Conservation (phyloP, 257 asterid genomes). For the Solanum chmielewskii region DNA sequence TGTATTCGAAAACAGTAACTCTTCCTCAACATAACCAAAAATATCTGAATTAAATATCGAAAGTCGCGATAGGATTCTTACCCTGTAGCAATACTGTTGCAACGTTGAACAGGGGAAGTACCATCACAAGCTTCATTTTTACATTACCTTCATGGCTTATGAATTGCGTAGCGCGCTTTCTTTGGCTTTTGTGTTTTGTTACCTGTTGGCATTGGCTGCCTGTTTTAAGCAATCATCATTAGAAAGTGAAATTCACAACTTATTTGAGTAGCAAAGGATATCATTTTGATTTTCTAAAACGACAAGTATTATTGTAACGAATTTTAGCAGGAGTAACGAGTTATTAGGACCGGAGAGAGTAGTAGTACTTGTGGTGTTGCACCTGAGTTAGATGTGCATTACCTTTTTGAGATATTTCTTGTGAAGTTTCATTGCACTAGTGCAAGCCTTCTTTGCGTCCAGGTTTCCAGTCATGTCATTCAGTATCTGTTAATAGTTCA, state of each 20-base stretch:
- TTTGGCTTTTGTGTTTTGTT: background rate
- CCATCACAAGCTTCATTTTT: background rate
- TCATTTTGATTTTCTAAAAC: background rate
- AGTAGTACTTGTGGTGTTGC: background rate
- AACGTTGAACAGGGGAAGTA: background rate
- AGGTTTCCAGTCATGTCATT: constrained; percentile 74
- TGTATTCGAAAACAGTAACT: background rate
- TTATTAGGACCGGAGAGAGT: background rate
- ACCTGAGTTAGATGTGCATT: background rate
- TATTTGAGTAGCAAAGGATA: background rate
- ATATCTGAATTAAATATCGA: background rate
- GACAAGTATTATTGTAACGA: background rate
- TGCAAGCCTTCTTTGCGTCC: constrained; percentile 77
- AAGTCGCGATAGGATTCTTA: background rate
- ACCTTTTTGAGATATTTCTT: constrained; percentile 79
- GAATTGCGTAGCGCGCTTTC: background rate
- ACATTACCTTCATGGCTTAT: background rate
- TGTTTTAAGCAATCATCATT: background rate
- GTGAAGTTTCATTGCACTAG: constrained; percentile 75
- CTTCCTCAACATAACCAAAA: background rate
- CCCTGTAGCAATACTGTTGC: background rate
- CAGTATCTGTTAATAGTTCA: constrained; percentile 39
- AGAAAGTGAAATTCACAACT: background rate
- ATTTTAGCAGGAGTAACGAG: too few species aligned
- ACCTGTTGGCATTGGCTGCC: background rate